These are phyloP conservation scores for Rhododendron henanense DNA, from an alignment of 148 eudicot species.

Conservation along the genomic window DNA sequence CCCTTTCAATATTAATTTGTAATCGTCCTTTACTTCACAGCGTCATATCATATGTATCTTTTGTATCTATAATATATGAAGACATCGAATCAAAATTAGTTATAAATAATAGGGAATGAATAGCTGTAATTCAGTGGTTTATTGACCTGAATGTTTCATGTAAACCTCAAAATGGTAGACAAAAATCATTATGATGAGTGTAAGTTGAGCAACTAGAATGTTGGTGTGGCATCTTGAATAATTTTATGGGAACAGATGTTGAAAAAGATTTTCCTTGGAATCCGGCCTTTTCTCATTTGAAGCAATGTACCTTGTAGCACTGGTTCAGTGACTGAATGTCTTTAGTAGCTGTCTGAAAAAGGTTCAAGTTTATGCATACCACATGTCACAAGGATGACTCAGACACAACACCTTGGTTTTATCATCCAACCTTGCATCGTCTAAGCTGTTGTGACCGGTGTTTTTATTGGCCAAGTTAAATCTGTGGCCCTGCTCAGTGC, in stretches of 20 bases:
- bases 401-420: neutral
- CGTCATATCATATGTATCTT: neutral
- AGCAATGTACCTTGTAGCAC: neutral
- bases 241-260: neutral
- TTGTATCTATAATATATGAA: neutral
- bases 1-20: neutral
- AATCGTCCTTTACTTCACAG: neutral
- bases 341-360: neutral
- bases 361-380: neutral
- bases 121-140: neutral
- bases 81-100: neutral
- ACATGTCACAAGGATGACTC: neutral
- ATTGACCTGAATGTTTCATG: neutral
- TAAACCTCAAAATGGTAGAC: neutral
- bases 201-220: neutral
- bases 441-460: neutral
- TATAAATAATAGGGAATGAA: neutral
- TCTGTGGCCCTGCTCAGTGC: neutral
- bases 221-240: neutral
- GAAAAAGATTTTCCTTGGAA: neutral
- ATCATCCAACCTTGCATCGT: neutral
- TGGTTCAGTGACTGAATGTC: neutral
- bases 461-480: neutral
- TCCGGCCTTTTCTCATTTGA: neutral
- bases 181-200: neutral